Evolutionary conservation across 2,329 filamentous ascomycete species (phyloP), one percentile per base, ranked within the genome.

Genomic region (Penicillium oxalicum): DNA sequence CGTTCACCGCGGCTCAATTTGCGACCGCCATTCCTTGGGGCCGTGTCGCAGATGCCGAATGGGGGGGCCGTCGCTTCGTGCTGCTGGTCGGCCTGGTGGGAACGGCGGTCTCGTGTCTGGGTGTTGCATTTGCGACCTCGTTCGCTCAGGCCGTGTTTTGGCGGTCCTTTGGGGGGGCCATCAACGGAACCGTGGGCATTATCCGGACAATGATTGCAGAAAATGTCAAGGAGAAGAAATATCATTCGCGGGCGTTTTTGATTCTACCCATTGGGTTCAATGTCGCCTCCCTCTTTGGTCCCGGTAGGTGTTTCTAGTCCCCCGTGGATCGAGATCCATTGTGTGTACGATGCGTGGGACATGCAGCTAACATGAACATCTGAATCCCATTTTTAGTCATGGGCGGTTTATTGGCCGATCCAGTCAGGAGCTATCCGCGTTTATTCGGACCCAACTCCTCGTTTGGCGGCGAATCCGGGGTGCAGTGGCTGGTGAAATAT

Each of bases 1-100:
- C 83, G 25, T 93, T 93, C 65, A 90, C 86, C 0, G 84, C 83
- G 0, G 84, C 86, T 0, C 88, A 95, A 64, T 90, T 91, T 64
- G 68, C 86, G 35, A 93, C 88, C 0, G 87, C 87, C 9, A 84
- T 94, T 69, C 65, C 88, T 36, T 94, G 88, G 88, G 88, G 88
- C 0, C 77, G 84, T 0, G 72, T 88, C 2, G 78, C 79, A 0
- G 79, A 82, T 58, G 83, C 84, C 1, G 77, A 79, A 45, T 74
- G 71, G 50, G 76, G 77, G 41, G 90, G 89, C 1, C 78, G 89
- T 38, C 94, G 93, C 67, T 81, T 79, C 5, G 87, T 91, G 11
- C 73, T 95, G 35, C 72, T 93, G 50, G 81, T 93, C 42, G 88
- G 89, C 0, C 69, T 95, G 25, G 53, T 82, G 0, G 88, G 88